Base-by-base conservation (phyloP, 2,329 filamentous ascomycete species). In the Phyllosticta ampelicida region DNA sequence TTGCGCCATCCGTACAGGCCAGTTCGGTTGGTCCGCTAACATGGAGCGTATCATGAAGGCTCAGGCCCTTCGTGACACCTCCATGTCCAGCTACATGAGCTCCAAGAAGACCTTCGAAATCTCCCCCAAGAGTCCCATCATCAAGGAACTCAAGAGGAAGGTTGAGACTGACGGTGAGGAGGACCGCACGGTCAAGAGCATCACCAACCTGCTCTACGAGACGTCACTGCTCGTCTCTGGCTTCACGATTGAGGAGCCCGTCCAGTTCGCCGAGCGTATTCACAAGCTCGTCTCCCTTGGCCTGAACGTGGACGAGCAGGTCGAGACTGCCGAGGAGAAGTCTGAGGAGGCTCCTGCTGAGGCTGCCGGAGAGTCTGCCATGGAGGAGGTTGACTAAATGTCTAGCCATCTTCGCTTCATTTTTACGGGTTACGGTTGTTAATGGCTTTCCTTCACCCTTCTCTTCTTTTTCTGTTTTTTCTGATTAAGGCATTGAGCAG, bases 21-120 rank as follows among this genome's bases (percentile, higher is more conserved):
- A 97, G 80, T 99, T 99, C 77, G 94, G 94, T 79, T 99, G 94
- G 94, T 97, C 92, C 60, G 94, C 94, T 74, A 99, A 99, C 86
- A 99, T 99, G 94, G 94, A 99, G 85, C 94, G 94, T 83, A 99
- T 99, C 86, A 99, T 99, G 94, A 99, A 99, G 87, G 94, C 94
- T 26, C 94, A 99, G 83, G 94, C 94, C 72, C 92, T 99, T 71
- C 94, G 94, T 80, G 94, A 99, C 81, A 99, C 94, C 67, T 96
- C 91, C 71, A 99, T 99, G 94, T 90, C 85, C 79, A 95, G 90
- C 70, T 99, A 99, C 89, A 99, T 99, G 94, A 95, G 90, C 66
- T 97, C 92, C 75, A 99, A 99, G 91, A 99, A 99, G 90, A 99
- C 94, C 29, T 97, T 99, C 68, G 94, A 99, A 83, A 97, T 99